Base-by-base conservation (phyloP, 768 basidiomycete genomes). In the Auricularia auricula-judae region DNA sequence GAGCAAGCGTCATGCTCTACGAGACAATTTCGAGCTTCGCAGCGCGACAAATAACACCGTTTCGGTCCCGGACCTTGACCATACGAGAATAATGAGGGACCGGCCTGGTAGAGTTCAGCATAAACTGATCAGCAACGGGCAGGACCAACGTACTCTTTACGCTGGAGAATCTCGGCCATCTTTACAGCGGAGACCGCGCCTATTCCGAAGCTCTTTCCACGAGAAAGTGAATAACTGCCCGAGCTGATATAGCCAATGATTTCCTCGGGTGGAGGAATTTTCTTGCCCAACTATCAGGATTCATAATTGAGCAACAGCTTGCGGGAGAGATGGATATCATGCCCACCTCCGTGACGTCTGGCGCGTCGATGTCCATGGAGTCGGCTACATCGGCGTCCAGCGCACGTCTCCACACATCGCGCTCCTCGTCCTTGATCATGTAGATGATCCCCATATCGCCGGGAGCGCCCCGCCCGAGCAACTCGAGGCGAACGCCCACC, bases 171-270 rank as follows among this genome's bases (percentile, higher is more conserved):
- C 42, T 82, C 78, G 33, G 87, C 68, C 42, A 85, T 75, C 63
- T 76, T 76, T 34, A 73, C 69, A 12, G 94, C 71, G 3, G 90
- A 77, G 18, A 98, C 74, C 0, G 86, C 84, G 18, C 86, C 96
- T 12, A 97, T 79, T 2, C 84, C 94, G 69, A 84, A 84, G 0
- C 91, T 93, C 65, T 82, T 76, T 0, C 95, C 95, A 35, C 86
- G 82, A 0, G 85, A 80, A 7, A 98, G 80, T 1, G 94, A 95
- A 71, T 83, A 88, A 66, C 86, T 86, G 0, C 94, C 95, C 2
- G 89, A 87, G 0, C 93, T 92, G 21, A 93, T 80, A 70, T 89
- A 91, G 0, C 96, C 95, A 62, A 96, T 84, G 33, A 90, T 79
- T 3, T 75, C 71, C 3, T 76, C 72, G 59, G 78, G 71, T 1